Base-by-base conservation (phyloP, 495 filamentous ascomycete species). In the Penicillium silybi region DNA sequence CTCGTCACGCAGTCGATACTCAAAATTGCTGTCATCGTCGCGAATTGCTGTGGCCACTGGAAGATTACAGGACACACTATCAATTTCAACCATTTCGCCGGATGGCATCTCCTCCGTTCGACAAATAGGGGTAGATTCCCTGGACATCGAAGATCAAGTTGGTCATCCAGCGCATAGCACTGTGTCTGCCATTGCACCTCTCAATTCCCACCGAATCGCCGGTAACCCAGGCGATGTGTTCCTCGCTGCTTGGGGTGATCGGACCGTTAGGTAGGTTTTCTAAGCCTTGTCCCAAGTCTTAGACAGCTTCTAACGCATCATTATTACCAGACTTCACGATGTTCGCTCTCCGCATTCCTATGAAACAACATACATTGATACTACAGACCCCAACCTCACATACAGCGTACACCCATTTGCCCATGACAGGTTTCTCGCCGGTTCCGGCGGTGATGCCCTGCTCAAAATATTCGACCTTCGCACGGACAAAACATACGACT, bases 401-500 rank as follows among this genome's bases (percentile, higher is more conserved):
- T 87, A 85, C 63, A 81, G 81, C 37, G 70, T 88, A 10, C 74
- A 77, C 2, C 65, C 80, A 0, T 70, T 85, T 53, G 77, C 76
- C 11, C 70, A 75, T 18, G 74, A 85, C 53, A 69, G 75, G 6
- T 78, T 88, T 53, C 52, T 86, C 13, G 79, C 77, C 16, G 85
- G 84, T 16, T 74, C 74, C 1, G 74, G 75, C 9, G 73, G 73
- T 9, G 76, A 85, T 57, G 77, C 75, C 39, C 58, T 85, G 15
- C 62, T 88, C 8, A 87, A 87, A 55, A 60, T 86, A 2, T 88
- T 86, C 52, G 83, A 88, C 58, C 62, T 88, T 29, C 80, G 85
- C 34, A 73, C 83, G 69, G 62, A 66, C 9, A 79, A 74, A 7
- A 69, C 65, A 5, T 80, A 78, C 63, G 67, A 52, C 48, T 69